Evolutionary conservation across 2,329 filamentous ascomycete species (phyloP).

Genomic region (Aspergillus caelatus): DNA sequence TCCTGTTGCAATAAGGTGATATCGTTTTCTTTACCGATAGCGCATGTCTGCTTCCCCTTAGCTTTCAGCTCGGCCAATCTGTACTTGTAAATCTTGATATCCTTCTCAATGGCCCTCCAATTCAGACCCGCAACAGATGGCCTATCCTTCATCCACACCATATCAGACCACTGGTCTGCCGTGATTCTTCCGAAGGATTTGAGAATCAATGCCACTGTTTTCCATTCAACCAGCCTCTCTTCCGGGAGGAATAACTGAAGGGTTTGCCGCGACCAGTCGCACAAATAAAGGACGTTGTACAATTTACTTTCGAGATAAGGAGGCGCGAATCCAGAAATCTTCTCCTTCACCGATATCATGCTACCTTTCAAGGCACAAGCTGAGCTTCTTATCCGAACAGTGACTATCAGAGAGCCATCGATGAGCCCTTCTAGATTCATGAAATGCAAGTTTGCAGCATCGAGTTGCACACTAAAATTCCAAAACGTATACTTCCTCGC

Average conservation of each 20-base stretch:
- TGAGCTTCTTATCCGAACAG: slow-evolving; percentile 21
- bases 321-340: slow-evolving; percentile 23
- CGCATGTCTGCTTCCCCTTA: neutral
- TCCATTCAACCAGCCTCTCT: slow-evolving; percentile 27
- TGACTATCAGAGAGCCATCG: slow-evolving; percentile 31
- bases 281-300: slow-evolving; percentile 23
- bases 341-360: slow-evolving; percentile 23
- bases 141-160: slow-evolving; percentile 21
- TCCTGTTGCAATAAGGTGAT: neutral
- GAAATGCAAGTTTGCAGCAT: slow-evolving; percentile 24
- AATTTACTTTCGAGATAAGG: slow-evolving; percentile 22
- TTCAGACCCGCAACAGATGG: slow-evolving; percentile 26
- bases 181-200: slow-evolving; percentile 29
- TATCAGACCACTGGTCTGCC: slow-evolving; percentile 22
- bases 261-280: slow-evolving; percentile 18
- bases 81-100: slow-evolving; percentile 11
- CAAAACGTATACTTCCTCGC: slow-evolving; percentile 11
- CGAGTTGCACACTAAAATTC: slow-evolving; percentile 18
- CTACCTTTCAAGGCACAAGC: slow-evolving; percentile 17
- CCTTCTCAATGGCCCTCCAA: slow-evolving; percentile 24
- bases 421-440: slow-evolving; percentile 32
- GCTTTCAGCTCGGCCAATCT: neutral
- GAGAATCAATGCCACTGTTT: slow-evolving; percentile 32
- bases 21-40: neutral
- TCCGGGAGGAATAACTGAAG: slow-evolving; percentile 30